Base-by-base conservation (phyloP, 352 stramenopile species). In the Phytopythium delawarense region DNA sequence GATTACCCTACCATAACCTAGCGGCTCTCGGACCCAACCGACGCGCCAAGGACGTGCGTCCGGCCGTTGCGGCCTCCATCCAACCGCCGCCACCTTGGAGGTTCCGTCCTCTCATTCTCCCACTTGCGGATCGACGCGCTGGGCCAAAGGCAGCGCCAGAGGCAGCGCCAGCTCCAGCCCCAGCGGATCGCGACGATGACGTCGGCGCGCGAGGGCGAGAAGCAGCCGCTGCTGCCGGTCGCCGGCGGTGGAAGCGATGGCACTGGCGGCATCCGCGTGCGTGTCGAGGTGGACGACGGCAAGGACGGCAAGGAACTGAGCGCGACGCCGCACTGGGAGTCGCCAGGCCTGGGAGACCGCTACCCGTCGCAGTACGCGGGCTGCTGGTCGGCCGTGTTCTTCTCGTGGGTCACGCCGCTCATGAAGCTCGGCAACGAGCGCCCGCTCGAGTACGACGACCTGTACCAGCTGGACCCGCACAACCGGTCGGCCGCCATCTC, bases 351-450 rank as follows among this genome's bases (percentile, higher is more conserved):
- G 50, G 76, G 78, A 42, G 79, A 91, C 65, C 81, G 76, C 28
- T 88, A 83, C 63, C 81, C 81, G 61, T 78, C 78, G 59, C 78
- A 92, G 65, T 48, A 80, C 56, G 60, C 69, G 1, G 62, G 66
- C 23, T 93, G 81, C 55, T 68, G 78, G 35, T 80, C 77, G 25
- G 65, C 75, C n/a, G 63, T 92, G 37, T 81, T 93, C 62, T 97
- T 97, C 72, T 80, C 81, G 66, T 97, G 90, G 90, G 67, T 97
- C 58, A 93, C 82, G 42, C 86, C 86, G 57, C 62, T 97, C 52
- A 92, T 97, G 81, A 71, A 88, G 61, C 70, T 95, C 30, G 89
- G 89, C 50, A 92, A 88, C 67, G 70, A 84, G 57, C 78, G 85
- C 2, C 81, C 87, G 48, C 70, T 97, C 1, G 74, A 96, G 65